Evolutionary conservation across 225 moss, liverwort and hornwort genomes (phyloP).

Genomic region (Pseudoscleropodium purum): DNA sequence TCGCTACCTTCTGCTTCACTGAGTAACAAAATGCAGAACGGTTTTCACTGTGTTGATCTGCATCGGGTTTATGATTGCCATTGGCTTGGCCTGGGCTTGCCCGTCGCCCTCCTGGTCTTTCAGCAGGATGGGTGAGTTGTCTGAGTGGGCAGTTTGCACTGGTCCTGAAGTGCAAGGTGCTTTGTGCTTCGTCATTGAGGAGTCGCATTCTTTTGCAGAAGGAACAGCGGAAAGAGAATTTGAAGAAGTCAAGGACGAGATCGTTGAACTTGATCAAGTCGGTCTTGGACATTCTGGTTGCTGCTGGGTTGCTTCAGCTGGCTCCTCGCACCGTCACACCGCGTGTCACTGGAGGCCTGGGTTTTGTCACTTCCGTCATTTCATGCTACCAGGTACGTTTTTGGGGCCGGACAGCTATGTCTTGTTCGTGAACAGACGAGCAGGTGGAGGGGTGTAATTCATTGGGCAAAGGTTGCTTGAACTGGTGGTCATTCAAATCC

Average conservation of each 20-base stretch:
- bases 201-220: slow-evolving; percentile 29
- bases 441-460: neutral
- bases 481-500: neutral
- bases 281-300: slow-evolving; percentile 77
- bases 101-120: neutral
- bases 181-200: neutral
- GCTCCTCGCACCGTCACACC: slow-evolving; percentile 65
- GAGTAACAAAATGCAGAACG: neutral
- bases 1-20: neutral
- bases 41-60: neutral
- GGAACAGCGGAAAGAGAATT: slow-evolving; percentile 47
- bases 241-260: slow-evolving; percentile 44
- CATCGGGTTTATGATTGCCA: neutral
- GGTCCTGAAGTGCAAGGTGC: neutral
- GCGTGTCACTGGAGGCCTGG: slow-evolving; percentile 72
- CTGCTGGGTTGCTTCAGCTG: slow-evolving; percentile 77
- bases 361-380: slow-evolving; percentile 75
- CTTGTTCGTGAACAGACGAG: neutral
- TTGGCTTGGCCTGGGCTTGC: neutral
- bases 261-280: slow-evolving; percentile 64
- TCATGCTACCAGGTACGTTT: slow-evolving; percentile 72
- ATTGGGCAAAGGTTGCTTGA: neutral
- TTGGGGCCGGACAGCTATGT: neutral
- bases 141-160: neutral
- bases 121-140: neutral